These are phyloP conservation scores for Pseudophaeomoniella oleicola DNA, from an alignment of 2,329 filamentous ascomycete species.

Conservation along the genomic window DNA sequence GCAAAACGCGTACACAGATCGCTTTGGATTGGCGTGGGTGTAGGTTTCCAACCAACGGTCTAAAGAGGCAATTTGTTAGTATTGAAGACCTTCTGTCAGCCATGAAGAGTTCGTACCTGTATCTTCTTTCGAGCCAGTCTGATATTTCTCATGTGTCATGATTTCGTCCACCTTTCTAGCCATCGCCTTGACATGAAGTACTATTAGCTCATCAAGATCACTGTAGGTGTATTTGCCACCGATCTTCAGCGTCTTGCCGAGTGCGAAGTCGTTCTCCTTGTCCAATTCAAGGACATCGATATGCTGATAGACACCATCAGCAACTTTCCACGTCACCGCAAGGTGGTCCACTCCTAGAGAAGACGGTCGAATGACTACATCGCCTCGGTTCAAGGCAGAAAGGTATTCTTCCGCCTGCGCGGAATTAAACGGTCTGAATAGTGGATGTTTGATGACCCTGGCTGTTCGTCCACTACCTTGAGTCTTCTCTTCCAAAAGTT, in stretches of 20 bases:
- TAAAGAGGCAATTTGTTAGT: conserved; percentile 26
- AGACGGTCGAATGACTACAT: conserved; percentile 88
- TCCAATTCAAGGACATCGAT: conserved; percentile 93
- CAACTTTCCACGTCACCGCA: conserved; percentile 95
- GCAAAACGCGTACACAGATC: conserved; percentile 91
- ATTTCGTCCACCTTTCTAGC: conserved; percentile 94
- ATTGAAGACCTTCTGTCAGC: conserved; percentile 7
- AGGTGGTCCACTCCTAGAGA: conserved; percentile 93
- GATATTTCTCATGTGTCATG: conserved; percentile 88
- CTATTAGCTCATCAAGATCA: conserved; percentile 93
- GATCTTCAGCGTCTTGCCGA: conserved; percentile 74
- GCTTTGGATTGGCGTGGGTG: conserved; percentile 86
- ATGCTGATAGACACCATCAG: conserved; percentile 91
- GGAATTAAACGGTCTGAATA: conserved; percentile 88
- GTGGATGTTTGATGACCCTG: conserved; percentile 91
- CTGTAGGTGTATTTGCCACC: conserved; percentile 82
- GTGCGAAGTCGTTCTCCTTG: conserved; percentile 92
- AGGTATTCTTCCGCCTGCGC: conserved; percentile 88
- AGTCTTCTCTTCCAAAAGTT: conserved; percentile 73
- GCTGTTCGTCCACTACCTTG: conserved; percentile 72
- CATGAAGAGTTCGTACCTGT: conserved; percentile 51
- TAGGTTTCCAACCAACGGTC: conserved; percentile 95
- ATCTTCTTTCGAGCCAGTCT: conserved; percentile 62
- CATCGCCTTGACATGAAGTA: conserved; percentile 96
- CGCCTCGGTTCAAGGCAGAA: conserved; percentile 69